Percentiles rank a stretch among this genome's conserved stretches.
Evolutionary conservation across 2,329 filamentous ascomycete genomes (phyloP).

Genomic region (Phaeosphaeriaceae sp.): DNA sequence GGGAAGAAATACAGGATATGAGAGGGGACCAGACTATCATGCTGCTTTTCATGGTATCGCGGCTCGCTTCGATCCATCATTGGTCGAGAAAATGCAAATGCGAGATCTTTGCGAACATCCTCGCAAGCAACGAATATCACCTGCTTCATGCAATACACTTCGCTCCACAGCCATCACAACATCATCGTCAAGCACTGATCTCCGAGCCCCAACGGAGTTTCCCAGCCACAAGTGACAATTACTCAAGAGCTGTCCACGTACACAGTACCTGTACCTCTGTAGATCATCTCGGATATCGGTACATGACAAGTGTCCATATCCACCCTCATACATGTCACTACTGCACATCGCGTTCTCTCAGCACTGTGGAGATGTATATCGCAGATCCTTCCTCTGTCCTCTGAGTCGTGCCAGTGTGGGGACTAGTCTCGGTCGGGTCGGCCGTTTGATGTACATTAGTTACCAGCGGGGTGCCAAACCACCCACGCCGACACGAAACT

Average conservation of each 20-base stretch:
- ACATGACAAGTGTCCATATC: not conserved
- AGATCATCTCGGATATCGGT: not conserved
- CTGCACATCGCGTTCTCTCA: not conserved
- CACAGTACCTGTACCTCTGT: not conserved
- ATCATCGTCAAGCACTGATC: not conserved
- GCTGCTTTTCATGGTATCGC: no score
- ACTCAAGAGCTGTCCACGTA: not conserved
- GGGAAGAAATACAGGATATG: no score
- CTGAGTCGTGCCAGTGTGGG: not conserved
- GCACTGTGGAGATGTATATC: not conserved
- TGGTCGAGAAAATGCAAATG: no score
- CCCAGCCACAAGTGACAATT: not conserved
- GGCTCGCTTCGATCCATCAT: no score
- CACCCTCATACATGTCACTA: not conserved
- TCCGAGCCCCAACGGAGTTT: not conserved
- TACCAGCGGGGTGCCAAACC: not conserved
- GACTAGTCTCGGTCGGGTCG: not conserved
- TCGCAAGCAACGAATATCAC: no score
- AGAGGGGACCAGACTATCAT: no score
- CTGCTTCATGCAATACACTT: no score
- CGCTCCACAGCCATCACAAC: no score
- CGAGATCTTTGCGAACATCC: no score
- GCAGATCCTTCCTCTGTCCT: not conserved
- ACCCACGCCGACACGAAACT: not conserved
- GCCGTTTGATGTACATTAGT: not conserved